Conservation (phyloP, 2,329 filamentous ascomycete genomes). For the Apiospora malaysiana region DNA sequence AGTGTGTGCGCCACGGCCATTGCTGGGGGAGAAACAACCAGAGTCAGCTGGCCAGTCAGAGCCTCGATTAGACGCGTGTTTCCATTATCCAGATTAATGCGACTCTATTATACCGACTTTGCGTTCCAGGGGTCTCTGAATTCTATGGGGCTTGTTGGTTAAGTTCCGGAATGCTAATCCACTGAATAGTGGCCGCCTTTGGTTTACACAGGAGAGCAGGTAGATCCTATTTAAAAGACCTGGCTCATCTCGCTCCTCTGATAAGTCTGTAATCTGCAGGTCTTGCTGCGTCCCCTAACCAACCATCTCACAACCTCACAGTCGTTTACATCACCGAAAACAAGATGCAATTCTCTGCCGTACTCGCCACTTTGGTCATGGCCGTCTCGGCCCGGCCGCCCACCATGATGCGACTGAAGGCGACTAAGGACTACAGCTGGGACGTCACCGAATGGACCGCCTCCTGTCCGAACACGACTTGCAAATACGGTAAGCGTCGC, state of each 20-base stretch:
- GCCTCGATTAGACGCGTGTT: constrained; percentile 10
- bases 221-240: constrained; percentile 14
- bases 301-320: constrained; percentile 10
- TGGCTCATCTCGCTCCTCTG: neutral
- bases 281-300: constrained; percentile 2
- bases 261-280: constrained; percentile 1
- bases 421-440: constrained; percentile 35
- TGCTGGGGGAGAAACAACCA: neutral
- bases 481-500: constrained; percentile 35
- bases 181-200: neutral
- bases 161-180: constrained; percentile 12
- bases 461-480: constrained; percentile 29
- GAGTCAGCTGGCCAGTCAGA: neutral
- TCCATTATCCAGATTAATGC: constrained; percentile 19
- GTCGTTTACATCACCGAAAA: constrained; percentile 11
- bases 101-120: neutral
- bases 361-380: constrained; percentile 32
- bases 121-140: neutral
- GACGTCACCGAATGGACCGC: constrained; percentile 36
- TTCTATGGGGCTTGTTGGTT: neutral
- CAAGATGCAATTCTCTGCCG: constrained; percentile 36
- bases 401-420: constrained; percentile 31
- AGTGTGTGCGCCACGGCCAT: neutral
- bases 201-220: constrained; percentile 6
- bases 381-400: constrained; percentile 32